Base-by-base conservation (phyloP, 1,139 yeast genomes). In the Saccharomycopsis hybrid region DNA sequence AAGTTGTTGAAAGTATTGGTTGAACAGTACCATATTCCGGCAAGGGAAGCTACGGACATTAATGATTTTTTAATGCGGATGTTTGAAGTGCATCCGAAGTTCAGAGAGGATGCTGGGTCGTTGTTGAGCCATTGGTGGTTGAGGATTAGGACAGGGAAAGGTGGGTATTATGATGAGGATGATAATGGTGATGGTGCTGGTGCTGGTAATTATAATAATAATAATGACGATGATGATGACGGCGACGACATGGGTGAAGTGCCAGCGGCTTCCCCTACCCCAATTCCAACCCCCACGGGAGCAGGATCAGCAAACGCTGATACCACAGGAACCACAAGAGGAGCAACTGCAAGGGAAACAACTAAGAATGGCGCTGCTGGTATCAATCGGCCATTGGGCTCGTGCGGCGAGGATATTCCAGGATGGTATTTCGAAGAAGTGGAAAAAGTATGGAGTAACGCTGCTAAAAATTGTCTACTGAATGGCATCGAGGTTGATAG, bases 121-220 rank as follows among this genome's bases (percentile, higher is more conserved):
- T 76, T 82, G 78, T 73, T 83, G 11, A 80, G 82, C 57, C 94
- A 85, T 60, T 76, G 77, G n/a, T 87, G 95, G 95, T 68, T 87
- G 43, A 70, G 61, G 32, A 42, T 37, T 25, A 32, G 35, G 25
- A 40, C 25, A 13, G 47, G 40, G 41, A 31, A 24, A 51, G 60
- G 63, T 18, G 59, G 40, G 45, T 41, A 41, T 27, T 41, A 44
- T 32, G 41, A 47, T 27, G 55, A 38, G 3, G 55, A 25, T 8
- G 51, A 30, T 7, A 27, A 8, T 5, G n/a, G n/a, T n/a, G n/a
- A n/a, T n/a, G n/a, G n/a, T n/a, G n/a, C n/a, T n/a, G n/a, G n/a
- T n/a, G n/a, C n/a, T n/a, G n/a, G n/a, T n/a, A 11, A 32, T 11
- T 8, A 8, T 32, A 8, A 8, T 8, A 11, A 8, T 8, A 8